Base-by-base conservation (phyloP, 164 flowering plant genomes). In the Stephania yunnanensis region DNA sequence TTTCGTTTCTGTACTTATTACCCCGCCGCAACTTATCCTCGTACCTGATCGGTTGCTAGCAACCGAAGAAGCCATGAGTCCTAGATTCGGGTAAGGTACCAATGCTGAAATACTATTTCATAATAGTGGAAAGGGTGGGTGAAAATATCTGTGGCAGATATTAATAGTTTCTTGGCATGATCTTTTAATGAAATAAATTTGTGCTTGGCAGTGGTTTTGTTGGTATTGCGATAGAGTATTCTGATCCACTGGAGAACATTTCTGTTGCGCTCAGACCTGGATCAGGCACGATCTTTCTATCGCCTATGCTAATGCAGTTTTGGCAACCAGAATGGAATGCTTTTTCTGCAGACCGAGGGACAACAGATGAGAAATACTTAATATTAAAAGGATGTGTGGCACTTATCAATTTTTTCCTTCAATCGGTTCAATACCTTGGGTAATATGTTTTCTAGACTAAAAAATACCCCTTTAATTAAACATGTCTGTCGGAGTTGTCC, bases 21-120 rank as follows among this genome's bases (percentile, higher is more conserved):
- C 82, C 67, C 98, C 99, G 13, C 99, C 97, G 20, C 93, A 89
- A 78, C 87, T 95, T 83, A 78, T 86, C 73, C 87, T 92, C 10
- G 79, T 87, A 73, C 97, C 98, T 69, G 79, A 74, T 72, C 78
- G 75, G 72, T 80, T 95, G 85, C 88, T 82, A 75, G 99, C 97
- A 74, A 87, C 81, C 69, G 99, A 93, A 85, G 97, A 93, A 79
- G 19, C 81, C 50, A 73, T 91, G 69, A 84, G 91, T 79, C 99
- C 98, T 73, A 84, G 74, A 81, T 86, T 87, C 55, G 89, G 97
- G 99, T 93, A 83, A 82, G 80, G 48, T 67, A 61, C 36, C 68
- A 30, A 46, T 48, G 50, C 20, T 6, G 31, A 61, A 13, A n/a
- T 52, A 10, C 61, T 69, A 29, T n/a, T 74, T 72, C 7, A 63